Base-by-base conservation (phyloP, 2,329 filamentous ascomycete species). In the Aureobasidium melanogenum region DNA sequence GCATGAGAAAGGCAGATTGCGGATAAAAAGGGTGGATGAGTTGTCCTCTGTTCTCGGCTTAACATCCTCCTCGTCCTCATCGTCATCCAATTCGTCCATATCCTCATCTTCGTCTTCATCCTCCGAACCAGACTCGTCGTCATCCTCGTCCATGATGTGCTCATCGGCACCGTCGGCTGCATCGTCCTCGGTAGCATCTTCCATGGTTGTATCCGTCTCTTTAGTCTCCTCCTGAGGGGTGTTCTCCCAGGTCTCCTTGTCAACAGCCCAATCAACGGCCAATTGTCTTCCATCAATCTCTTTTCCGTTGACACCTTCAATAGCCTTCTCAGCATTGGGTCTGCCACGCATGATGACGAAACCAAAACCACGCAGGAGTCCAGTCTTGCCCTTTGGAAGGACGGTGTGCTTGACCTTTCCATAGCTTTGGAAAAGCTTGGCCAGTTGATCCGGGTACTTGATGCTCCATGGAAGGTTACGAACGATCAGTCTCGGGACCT, bases 391-490 rank as follows among this genome's bases (percentile, higher is more conserved):
- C 69, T 89, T 90, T 1, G 95, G 95, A 57, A 99, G 78, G 67
- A 89, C 89, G 39, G 88, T 86, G 73, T 87, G 88, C 74, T 93
- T 96, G 70, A 99, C 85, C 74, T 97, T 96, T 64, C 94, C 94
- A 71, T 88, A 97, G 70, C 88, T 91, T 69, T 84, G 79, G 75
- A 99, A 99, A 5, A 96, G 79, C 61, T 84, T 81, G 6, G 84
- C 80, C 63, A 99, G 78, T 70, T 97, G 88, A 34, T 95, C 88
- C 0, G 89, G 82, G 9, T 85, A 88, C 76, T 96, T 96, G 71
- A 99, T 88, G 67, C 88, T 96, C 94, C 94, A 99, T 0, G 94
- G 93, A 70, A 99, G 73, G 73, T 99, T 99, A 70, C 94, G 86
- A 52, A 99, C 85, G 72, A 99, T 90, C n/a, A 89, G 81, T 70